Conservation (phyloP, 192 early-diverging fungal genomes). For the Backusella morwellensis region DNA sequence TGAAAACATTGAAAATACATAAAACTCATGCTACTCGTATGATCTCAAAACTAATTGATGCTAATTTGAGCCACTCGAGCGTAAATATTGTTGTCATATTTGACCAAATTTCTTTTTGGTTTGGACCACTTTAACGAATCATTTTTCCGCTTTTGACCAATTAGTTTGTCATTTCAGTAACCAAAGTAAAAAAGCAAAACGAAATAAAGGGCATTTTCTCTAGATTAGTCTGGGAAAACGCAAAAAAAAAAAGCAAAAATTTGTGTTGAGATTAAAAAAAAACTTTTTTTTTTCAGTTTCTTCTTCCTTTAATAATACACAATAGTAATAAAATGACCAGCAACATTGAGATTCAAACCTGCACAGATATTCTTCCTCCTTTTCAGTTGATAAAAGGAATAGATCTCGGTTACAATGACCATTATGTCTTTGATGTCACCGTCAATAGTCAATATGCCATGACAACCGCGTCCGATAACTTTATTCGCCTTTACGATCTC, state of each 20-base stretch:
- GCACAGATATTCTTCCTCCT: slow-evolving; percentile 36
- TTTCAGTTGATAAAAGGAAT: slow-evolving; percentile 37
- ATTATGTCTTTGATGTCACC: slow-evolving; percentile 58
- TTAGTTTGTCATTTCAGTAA: no score
- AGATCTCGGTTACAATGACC: slow-evolving; percentile 42
- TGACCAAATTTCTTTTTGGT: no score
- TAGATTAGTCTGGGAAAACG: no score
- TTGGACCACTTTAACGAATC: no score
- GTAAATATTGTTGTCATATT: no score
- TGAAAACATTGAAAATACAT: no score
- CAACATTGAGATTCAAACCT: slow-evolving; percentile 1
- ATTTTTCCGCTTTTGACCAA: no score
- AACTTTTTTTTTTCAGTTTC: not conserved
- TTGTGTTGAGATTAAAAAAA: not conserved
- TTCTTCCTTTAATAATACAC: not conserved
- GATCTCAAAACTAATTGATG: no score
- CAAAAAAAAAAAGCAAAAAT: not conserved
- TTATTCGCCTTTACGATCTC: slow-evolving; percentile 66
- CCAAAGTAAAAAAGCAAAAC: not conserved
- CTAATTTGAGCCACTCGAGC: no score
- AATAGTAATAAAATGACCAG: not conserved
- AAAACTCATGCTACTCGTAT: no score
- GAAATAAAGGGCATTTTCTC: no score
- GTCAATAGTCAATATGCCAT: slow-evolving; percentile 41
- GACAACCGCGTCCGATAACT: slow-evolving; percentile 61